Conservation (phyloP, 1,139 yeast species). For the Schwanniomyces etchellsii region DNA sequence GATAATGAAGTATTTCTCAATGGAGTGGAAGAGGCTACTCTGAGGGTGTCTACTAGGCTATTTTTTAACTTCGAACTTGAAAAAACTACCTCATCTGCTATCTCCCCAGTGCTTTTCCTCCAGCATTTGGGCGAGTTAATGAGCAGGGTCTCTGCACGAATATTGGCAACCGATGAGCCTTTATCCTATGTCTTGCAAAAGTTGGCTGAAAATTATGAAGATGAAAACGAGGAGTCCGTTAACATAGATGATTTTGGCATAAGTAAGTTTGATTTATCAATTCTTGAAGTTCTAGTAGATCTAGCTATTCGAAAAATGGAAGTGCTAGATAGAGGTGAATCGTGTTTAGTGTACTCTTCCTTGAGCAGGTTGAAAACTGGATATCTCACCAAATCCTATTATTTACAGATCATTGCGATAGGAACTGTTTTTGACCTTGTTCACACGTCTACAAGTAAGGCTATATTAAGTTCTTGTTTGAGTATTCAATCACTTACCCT, state of each 20-base stretch:
- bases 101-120: constrained; percentile 41
- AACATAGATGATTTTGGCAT: constrained; percentile 15
- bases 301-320: constrained; percentile 37
- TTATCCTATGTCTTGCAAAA: neutral
- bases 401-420: constrained; percentile 38
- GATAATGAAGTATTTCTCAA: constrained; percentile 38
- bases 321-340: constrained; percentile 40
- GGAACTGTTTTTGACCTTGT: constrained; percentile 38
- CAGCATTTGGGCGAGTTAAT: constrained; percentile 38
- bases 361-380: constrained; percentile 34
- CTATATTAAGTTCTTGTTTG: constrained; percentile 33
- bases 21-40: constrained; percentile 33
- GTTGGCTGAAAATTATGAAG: constrained; percentile 11
- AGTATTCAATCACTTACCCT: constrained; percentile 39
- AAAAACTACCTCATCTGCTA: constrained; percentile 21
- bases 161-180: constrained; percentile 12
- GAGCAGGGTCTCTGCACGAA: constrained; percentile 26
- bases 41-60: constrained; percentile 18
- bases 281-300: constrained; percentile 25
- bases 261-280: constrained; percentile 19
- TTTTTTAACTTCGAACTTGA: too few species aligned
- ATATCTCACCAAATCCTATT: constrained; percentile 34
- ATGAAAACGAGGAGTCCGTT: constrained; percentile 7
- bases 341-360: constrained; percentile 40
- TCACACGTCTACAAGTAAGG: constrained; percentile 26